Evolutionary conservation across 305 asterid genomes (phyloP).

Genomic region (Coffea humblotiana): DNA sequence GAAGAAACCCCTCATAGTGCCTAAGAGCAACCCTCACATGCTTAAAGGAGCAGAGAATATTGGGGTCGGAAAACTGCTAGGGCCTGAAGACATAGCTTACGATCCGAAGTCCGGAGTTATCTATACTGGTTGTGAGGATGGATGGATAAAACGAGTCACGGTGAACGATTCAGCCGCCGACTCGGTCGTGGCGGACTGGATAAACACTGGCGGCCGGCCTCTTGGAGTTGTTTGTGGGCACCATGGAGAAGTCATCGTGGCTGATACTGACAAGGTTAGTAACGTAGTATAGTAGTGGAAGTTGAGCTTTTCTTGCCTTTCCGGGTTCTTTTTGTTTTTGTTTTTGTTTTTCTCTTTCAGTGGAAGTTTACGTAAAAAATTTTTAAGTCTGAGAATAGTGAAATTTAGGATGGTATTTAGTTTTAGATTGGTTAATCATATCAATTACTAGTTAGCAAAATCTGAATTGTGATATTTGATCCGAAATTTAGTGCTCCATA

Average conservation of each 20-base stretch:
- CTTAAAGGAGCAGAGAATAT: slow-evolving; percentile 58
- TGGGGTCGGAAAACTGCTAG: slow-evolving; percentile 53
- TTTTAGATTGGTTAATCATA: no score
- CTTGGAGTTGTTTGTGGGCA: slow-evolving; percentile 64
- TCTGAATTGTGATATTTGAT: no score
- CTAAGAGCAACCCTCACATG: slow-evolving; percentile 45
- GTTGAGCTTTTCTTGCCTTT: no score
- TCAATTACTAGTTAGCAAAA: no score
- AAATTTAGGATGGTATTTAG: no score
- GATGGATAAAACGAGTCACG: slow-evolving; percentile 64
- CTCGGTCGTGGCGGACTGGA: slow-evolving; percentile 65
- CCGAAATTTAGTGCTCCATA: no score
- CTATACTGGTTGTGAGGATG: slow-evolving; percentile 75
- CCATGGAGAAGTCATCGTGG: slow-evolving; percentile 65
- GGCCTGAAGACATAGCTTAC: slow-evolving; percentile 75
- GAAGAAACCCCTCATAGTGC: slow-evolving; percentile 23
- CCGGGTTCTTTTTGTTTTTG: no score
- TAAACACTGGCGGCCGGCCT: slow-evolving; percentile 86
- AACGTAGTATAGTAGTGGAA: not conserved
- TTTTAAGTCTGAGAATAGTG: no score
- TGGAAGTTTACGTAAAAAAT: no score
- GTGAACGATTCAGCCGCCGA: slow-evolving; percentile 46
- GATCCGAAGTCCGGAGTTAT: slow-evolving; percentile 51
- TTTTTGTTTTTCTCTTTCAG: no score
- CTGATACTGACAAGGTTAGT: slow-evolving; percentile 68